Percentiles rank a stretch among this genome's conserved stretches.
Evolutionary conservation across 179 eudicot genomes (phyloP).

Genomic region (Silene coronaria): DNA sequence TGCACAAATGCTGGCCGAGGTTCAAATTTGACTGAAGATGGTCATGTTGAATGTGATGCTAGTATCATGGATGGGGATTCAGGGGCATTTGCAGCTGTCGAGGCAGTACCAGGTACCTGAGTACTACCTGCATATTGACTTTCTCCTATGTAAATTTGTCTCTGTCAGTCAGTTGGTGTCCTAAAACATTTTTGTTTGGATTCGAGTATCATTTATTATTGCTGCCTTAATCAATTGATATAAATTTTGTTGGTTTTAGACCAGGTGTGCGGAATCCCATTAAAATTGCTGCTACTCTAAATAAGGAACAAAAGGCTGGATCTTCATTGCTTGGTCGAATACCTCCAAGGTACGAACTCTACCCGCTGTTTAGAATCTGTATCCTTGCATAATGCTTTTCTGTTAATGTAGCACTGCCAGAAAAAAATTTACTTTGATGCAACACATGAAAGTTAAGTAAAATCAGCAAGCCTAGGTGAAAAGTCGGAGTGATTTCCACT

Average conservation of each 20-base stretch:
- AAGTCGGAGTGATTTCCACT: no score
- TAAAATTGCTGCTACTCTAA: constrained; percentile 63
- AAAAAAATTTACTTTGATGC: not conserved
- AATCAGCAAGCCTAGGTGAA: not conserved
- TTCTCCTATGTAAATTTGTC: not conserved
- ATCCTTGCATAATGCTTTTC: not conserved
- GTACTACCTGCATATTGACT: constrained; percentile 3
- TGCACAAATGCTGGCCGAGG: constrained; percentile 94
- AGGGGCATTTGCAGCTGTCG: constrained; percentile 91
- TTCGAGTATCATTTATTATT: not conserved
- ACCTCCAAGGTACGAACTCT: constrained; percentile 49
- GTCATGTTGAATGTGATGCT: constrained; percentile 95
- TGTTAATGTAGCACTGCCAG: not conserved
- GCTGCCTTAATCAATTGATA: constrained; percentile 6
- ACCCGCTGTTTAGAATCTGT: not conserved
- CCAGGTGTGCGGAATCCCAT: constrained; percentile 86
- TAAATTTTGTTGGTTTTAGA: constrained; percentile 30
- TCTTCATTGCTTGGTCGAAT: constrained; percentile 74
- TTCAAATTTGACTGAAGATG: constrained; percentile 93
- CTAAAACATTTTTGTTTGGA: not conserved
- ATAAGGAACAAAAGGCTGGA: constrained; percentile 68
- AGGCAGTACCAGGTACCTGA: constrained; percentile 85
- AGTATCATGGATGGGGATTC: constrained; percentile 86
- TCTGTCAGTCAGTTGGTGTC: not conserved
- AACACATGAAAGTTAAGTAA: not conserved